These are phyloP conservation scores for Lentinus tigrinus DNA, from an alignment of 768 basidiomycete genomes.

Conservation along the genomic window DNA sequence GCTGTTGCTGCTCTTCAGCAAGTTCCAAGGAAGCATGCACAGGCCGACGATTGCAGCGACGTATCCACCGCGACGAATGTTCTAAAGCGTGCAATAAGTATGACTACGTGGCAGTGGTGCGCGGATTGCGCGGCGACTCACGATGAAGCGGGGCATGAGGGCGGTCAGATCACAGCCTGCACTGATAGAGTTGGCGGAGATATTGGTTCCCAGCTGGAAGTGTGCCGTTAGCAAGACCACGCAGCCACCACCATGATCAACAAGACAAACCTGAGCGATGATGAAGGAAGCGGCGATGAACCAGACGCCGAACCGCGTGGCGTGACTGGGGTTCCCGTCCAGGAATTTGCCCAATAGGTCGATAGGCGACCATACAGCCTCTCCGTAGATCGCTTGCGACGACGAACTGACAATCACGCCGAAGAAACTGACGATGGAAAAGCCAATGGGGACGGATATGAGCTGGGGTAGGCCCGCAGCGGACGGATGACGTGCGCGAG, in stretches of 20 bases:
- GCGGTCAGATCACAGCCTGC: conserved; percentile 84
- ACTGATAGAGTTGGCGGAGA: conserved; percentile 79
- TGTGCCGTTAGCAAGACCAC: not conserved
- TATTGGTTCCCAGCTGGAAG: conserved; percentile 55
- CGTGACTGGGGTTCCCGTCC: conserved; percentile 57
- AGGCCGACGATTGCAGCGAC: conserved; percentile 77
- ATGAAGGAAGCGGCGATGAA: conserved; percentile 81
- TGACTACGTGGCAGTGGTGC: not conserved
- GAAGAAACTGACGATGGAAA: conserved; percentile 73
- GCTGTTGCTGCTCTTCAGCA: conserved; percentile 68
- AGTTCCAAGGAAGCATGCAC: conserved; percentile 75
- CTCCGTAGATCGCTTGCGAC: conserved; percentile 71
- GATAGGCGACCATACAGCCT: conserved; percentile 78
- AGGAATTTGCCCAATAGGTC: conserved; percentile 69
- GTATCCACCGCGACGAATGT: conserved; percentile 83
- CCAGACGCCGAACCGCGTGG: conserved; percentile 74
- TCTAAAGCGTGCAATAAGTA: conserved; percentile 35
- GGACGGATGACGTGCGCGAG: conserved; percentile 52
- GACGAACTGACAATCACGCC: conserved; percentile 83
- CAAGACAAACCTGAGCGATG: conserved; percentile 58
- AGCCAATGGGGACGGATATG: conserved; percentile 68
- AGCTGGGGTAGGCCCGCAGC: conserved; percentile 68
- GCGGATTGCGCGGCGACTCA: conserved; percentile 28
- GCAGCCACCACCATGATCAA: not conserved
- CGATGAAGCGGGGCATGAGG: conserved; percentile 73